These are phyloP conservation scores for Dothideomycetes sp. DNA, from an alignment of 2,329 filamentous ascomycete species.

Conservation along the genomic window DNA sequence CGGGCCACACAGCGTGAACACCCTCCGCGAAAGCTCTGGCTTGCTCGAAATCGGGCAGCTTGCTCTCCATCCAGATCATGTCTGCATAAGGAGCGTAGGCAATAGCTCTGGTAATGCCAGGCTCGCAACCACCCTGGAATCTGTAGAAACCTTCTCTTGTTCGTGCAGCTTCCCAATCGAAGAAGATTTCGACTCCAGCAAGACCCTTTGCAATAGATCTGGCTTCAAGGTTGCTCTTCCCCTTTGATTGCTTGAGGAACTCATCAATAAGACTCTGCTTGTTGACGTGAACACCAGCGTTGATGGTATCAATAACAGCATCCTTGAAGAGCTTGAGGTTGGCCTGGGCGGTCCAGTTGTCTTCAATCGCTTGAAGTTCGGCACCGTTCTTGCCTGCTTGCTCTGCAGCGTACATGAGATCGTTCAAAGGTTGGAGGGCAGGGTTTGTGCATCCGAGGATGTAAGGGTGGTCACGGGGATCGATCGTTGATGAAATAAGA, in stretches of 20 bases:
- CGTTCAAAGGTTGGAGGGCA: conserved; percentile 69
- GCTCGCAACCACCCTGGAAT: conserved; percentile 81
- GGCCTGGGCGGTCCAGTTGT: conserved; percentile 71
- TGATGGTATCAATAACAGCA: conserved; percentile 74
- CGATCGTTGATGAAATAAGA: conserved; percentile 91
- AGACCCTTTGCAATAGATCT: conserved; percentile 67
- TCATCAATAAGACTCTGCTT: conserved; percentile 56
- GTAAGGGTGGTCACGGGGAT: conserved; percentile 89
- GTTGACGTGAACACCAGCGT: conserved; percentile 53
- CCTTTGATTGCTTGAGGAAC: conserved; percentile 59
- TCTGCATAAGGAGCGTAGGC: conserved; percentile 73
- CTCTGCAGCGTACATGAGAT: conserved; percentile 84
- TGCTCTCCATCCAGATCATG: conserved; percentile 96
- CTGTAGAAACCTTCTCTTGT: conserved; percentile 94
- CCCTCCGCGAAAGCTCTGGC: conserved; percentile 88
- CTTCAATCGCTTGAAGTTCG: conserved; percentile 83
- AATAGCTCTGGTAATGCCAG: conserved; percentile 78
- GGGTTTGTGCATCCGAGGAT: conserved; percentile 85
- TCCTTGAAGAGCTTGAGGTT: conserved; percentile 82
- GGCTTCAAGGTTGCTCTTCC: conserved; percentile 77
- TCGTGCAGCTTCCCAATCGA: conserved; percentile 89
- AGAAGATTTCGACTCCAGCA: conserved; percentile 72
- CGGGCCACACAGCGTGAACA: conserved; percentile 87
- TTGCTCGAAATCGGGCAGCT: conserved; percentile 82
- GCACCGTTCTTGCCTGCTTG: conserved; percentile 66